phyloP scores from a whole-genome alignment of 2,329 filamentous ascomycete species.

The Ophiognomonia clavigignenti-juglandacearum region DNA sequence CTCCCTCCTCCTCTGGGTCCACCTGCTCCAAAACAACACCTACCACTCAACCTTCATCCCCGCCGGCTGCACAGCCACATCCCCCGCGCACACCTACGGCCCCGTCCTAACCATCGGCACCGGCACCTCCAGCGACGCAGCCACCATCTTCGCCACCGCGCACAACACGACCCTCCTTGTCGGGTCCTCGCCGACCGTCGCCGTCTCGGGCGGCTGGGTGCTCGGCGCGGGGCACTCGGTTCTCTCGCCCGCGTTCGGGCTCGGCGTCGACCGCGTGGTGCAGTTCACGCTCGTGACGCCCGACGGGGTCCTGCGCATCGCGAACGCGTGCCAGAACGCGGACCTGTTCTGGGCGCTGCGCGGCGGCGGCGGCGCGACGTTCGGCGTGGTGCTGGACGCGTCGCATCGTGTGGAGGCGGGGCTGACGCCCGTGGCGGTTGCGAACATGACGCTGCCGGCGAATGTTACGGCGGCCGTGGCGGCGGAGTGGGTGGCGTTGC shows the following conservation, averaged over 20 bases:
- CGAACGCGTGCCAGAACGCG: constrained; percentile 31
- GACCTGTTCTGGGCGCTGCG: constrained; percentile 47
- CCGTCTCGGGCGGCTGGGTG: neutral
- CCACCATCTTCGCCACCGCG: constrained; percentile 21
- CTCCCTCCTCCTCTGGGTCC: constrained; percentile 26
- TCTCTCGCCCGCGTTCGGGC: neutral
- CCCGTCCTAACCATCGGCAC: constrained; percentile 24
- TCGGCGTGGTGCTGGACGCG: constrained; percentile 5
- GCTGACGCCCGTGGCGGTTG: neutral
- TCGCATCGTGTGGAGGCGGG: constrained; percentile 5
- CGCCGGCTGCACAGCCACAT: constrained; percentile 17
- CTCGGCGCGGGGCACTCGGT: constrained; percentile 1
- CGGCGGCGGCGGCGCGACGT: constrained; percentile 31
- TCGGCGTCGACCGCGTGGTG: constrained; percentile 2
- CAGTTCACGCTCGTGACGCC: constrained; percentile 40
- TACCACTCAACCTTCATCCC: constrained; percentile 20
- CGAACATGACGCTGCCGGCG: neutral
- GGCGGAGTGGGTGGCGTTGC: constrained; percentile 2
- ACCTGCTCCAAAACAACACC: constrained; percentile 20
- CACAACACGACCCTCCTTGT: constrained; percentile 23
- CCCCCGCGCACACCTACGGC: constrained; percentile 9
- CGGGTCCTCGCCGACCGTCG: constrained; percentile 16
- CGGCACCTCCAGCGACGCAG: constrained; percentile 24
- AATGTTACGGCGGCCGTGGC: neutral
- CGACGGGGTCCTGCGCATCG: constrained; percentile 35